Evolutionary conservation across 202 grass and related monocot species (phyloP).

Genomic region (Schoenoplectus triqueter): DNA sequence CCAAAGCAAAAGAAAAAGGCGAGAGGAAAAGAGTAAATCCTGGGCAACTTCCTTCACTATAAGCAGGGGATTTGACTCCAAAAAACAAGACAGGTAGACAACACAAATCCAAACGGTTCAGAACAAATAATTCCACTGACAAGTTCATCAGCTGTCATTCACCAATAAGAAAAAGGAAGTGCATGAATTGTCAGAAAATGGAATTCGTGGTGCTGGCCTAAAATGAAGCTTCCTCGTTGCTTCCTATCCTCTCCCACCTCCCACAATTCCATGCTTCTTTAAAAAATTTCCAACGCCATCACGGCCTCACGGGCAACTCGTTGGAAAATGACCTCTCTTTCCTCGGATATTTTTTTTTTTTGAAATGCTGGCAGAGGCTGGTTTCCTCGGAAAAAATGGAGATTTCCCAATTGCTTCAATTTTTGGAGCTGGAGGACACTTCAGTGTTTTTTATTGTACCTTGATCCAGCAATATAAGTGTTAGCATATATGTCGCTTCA

Average conservation of each 20-base stretch:
- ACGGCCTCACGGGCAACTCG: neutral
- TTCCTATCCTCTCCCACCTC: neutral
- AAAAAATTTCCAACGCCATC: conserved; percentile 8
- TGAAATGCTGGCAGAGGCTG: too few species aligned
- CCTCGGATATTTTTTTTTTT: neutral
- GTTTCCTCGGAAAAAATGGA: too few species aligned
- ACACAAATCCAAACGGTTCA: neutral
- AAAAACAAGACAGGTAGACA: neutral
- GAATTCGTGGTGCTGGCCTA: neutral
- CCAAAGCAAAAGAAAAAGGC: neutral
- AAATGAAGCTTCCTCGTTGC: conserved; percentile 12
- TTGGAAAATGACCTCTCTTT: neutral
- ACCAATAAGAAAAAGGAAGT: neutral
- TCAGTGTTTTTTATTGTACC: too few species aligned
- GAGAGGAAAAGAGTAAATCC: neutral
- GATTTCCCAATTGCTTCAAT: conserved; percentile 11
- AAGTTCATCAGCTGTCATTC: neutral
- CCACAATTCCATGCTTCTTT: neutral
- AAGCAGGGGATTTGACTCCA: neutral
- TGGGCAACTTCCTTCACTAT: neutral
- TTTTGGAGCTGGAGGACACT: neutral
- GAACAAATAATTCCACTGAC: neutral
- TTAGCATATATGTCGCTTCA: too few species aligned
- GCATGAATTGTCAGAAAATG: neutral
- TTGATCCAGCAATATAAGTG: neutral